phyloP scores from a whole-genome alignment of 1,284 basidiomycete species.

The Boletellus dicymbophilus region DNA sequence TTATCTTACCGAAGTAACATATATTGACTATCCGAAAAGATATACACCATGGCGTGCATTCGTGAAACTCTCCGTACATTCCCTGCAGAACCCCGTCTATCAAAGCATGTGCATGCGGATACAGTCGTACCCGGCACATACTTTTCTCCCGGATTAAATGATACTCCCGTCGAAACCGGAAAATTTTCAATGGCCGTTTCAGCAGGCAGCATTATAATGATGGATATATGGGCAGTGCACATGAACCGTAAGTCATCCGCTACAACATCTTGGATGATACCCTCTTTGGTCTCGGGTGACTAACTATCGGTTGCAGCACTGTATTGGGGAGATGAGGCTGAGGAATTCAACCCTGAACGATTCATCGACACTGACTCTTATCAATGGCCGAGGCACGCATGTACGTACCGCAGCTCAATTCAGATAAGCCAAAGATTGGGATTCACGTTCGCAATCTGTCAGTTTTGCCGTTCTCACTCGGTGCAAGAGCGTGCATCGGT shows the following conservation, averaged over 20 bases:
- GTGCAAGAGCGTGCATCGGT: constrained; percentile 44
- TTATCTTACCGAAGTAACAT: too few species aligned
- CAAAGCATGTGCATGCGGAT: constrained; percentile 40
- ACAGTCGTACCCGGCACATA: constrained; percentile 34
- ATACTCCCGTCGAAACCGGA: constrained; percentile 27
- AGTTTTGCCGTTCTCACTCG: constrained; percentile 42
- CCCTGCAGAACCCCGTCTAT: constrained; percentile 40
- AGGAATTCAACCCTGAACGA: constrained; percentile 45
- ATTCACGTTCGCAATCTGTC: too few species aligned
- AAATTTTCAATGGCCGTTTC: constrained; percentile 39
- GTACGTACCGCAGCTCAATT: too few species aligned
- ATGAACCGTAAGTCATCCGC: constrained; percentile 33
- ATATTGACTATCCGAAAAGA: constrained; percentile 31
- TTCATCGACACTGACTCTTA: constrained; percentile 45
- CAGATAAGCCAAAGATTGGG: too few species aligned
- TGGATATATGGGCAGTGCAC: constrained; percentile 43
- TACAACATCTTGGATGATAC: too few species aligned
- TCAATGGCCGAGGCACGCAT: constrained; percentile 39
- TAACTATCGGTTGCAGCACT: constrained; percentile 27
- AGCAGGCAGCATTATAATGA: constrained; percentile 38
- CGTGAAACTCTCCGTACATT: constrained; percentile 46
- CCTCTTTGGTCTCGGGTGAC: too few species aligned
- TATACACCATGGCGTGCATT: constrained; percentile 42
- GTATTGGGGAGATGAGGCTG: constrained; percentile 45
- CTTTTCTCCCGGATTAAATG: constrained; percentile 33